phyloP scores from a whole-genome alignment of 306 rosid species.

The Astragalus glycyphyllos region DNA sequence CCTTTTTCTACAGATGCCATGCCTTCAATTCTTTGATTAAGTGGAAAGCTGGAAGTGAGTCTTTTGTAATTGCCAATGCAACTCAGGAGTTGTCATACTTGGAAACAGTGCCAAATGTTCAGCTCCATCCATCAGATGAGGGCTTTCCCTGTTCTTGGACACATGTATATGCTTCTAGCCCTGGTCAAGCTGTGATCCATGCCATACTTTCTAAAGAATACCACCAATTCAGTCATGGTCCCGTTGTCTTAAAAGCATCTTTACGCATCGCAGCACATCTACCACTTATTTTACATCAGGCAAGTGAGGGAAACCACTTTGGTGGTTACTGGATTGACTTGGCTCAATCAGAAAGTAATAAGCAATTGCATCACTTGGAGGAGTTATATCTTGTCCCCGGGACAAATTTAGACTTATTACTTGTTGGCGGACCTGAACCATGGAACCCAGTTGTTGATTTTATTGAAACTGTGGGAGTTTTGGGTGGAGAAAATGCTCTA shows the following conservation, averaged over 20 bases:
- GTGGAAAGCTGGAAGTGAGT: conserved; percentile 86
- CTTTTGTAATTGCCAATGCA: conserved; percentile 71
- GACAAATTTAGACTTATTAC: conserved; percentile 65
- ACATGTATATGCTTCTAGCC: conserved; percentile 69
- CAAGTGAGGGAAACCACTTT: conserved; percentile 81
- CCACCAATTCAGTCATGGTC: conserved; percentile 59
- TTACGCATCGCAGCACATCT: conserved; percentile 69
- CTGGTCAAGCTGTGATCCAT: conserved; percentile 77
- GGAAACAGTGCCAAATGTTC: conserved; percentile 51
- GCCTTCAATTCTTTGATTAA: conserved; percentile 75
- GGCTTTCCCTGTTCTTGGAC: conserved; percentile 84
- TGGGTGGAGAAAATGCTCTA: conserved; percentile 53
- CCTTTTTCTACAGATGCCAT: conserved; percentile 76
- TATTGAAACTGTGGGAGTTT: conserved; percentile 55
- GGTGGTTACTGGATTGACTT: conserved; percentile 89
- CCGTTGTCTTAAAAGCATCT: conserved; percentile 77
- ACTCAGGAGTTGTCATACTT: conserved; percentile 57
- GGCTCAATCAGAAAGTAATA: conserved; percentile 62
- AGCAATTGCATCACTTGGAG: conserved; percentile 56
- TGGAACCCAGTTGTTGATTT: conserved; percentile 68
- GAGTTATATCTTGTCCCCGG: conserved; percentile 83
- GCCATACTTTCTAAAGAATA: conserved; percentile 74
- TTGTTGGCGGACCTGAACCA: conserved; percentile 84
- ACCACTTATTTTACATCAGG: conserved; percentile 73
- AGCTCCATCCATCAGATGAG: conserved; percentile 50